Evolutionary conservation across 345 rosid species (phyloP).

Genomic region (Linum trigynum): DNA sequence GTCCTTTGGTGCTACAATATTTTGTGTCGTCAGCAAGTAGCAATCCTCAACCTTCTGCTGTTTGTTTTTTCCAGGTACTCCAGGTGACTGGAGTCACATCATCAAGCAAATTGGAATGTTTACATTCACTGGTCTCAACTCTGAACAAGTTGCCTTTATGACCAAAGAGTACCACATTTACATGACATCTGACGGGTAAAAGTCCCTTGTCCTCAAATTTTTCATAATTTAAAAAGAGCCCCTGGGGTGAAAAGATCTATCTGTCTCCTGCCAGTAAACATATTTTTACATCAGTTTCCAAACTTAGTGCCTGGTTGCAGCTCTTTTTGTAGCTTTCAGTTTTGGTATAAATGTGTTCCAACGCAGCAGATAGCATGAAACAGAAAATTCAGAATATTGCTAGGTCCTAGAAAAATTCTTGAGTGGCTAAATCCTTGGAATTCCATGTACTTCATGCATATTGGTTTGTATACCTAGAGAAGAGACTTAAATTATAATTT

Average conservation of each 20-base stretch:
- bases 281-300: not conserved
- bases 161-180: slow-evolving; percentile 62
- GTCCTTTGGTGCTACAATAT: no score
- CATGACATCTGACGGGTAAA: slow-evolving; percentile 73
- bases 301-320: no score
- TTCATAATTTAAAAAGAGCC: not conserved
- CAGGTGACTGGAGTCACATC: slow-evolving; percentile 82
- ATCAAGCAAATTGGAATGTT: slow-evolving; percentile 76
- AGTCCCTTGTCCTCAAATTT: not conserved
- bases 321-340: no score
- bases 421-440: not conserved
- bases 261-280: not conserved
- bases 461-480: no score
- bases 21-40: not conserved
- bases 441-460: not conserved
- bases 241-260: not conserved
- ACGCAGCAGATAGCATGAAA: no score
- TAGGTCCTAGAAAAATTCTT: no score
- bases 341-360: no score
- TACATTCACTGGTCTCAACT: slow-evolving; percentile 59
- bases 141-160: slow-evolving; percentile 56
- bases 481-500: not conserved
- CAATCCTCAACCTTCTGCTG: not conserved
- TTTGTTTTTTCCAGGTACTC: slow-evolving; percentile 34
- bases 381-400: no score